Evolutionary conservation across 2,329 filamentous ascomycete genomes (phyloP).

Genomic region (Cladosporium phlei): DNA sequence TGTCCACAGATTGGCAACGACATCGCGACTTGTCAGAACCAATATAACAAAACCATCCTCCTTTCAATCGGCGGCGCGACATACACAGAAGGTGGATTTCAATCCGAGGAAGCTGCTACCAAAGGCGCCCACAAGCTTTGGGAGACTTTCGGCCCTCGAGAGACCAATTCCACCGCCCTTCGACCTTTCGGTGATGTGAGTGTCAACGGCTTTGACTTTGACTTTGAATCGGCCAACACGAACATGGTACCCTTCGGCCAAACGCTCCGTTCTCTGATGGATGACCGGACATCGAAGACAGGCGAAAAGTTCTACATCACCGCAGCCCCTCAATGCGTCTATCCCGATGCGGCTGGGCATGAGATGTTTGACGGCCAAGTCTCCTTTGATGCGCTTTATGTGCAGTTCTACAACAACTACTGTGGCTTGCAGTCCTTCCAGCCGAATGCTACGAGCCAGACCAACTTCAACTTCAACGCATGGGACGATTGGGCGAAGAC

Average conservation of each 20-base stretch:
- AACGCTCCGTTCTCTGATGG: conserved; percentile 30
- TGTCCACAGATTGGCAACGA: conserved; percentile 60
- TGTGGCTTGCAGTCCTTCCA: conserved; percentile 31
- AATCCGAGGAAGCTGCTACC: conserved; percentile 47
- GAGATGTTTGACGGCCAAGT: conserved; percentile 55
- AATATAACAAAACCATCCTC: conserved; percentile 63
- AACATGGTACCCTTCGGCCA: conserved; percentile 54
- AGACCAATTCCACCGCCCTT: conserved; percentile 34
- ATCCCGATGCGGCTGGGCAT: conserved; percentile 32
- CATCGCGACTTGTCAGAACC: conserved; percentile 56
- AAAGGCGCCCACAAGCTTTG: conserved; percentile 60
- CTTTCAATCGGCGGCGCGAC: conserved; percentile 68
- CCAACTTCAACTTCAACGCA: conserved; percentile 37
- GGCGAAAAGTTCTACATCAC: conserved; percentile 40
- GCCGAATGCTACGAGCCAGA: conserved; percentile 46
- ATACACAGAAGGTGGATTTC: conserved; percentile 65
- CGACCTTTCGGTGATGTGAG: conserved; percentile 64
- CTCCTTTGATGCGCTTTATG: conserved; percentile 44
- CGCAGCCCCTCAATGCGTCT: conserved; percentile 38
- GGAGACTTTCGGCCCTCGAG: conserved; percentile 62
- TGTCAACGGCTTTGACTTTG: conserved; percentile 73
- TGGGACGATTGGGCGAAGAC: conserved; percentile 42
- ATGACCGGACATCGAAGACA: conserved; percentile 23
- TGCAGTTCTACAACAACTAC: conserved; percentile 50
- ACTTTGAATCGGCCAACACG: conserved; percentile 59